A percentile compares a stretch with the other conserved stretches of the same genome.
These are phyloP conservation scores for Cercospora sojina DNA, from an alignment of 2,329 filamentous ascomycete species.

Conservation along the genomic window DNA sequence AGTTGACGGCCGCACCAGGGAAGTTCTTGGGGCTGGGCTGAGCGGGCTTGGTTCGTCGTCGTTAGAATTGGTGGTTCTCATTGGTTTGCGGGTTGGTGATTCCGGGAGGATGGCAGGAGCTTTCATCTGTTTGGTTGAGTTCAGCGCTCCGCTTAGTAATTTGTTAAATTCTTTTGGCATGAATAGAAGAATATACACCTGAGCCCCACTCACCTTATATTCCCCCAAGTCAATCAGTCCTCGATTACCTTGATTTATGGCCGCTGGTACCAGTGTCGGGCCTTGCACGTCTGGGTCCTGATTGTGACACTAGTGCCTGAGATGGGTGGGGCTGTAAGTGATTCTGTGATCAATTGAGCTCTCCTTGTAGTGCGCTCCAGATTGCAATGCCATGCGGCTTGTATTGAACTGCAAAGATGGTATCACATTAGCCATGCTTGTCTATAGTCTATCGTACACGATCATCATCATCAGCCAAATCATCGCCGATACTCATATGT, in stretches of 20 bases:
- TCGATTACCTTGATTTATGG: too few species aligned
- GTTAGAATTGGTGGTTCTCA: too few species aligned
- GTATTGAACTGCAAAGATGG: not conserved
- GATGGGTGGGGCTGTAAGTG: not conserved
- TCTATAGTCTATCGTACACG: constrained; percentile 12
- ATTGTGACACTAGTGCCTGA: not conserved
- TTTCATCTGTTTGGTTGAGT: not conserved
- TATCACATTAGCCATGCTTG: not conserved
- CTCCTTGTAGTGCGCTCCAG: too few species aligned
- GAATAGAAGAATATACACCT: not conserved
- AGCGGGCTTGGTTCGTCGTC: not conserved
- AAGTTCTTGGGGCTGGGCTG: not conserved
- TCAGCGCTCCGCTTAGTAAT: not conserved
- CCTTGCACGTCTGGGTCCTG: not conserved
- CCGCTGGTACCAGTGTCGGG: too few species aligned
- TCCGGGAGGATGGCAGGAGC: not conserved
- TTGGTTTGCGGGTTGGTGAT: not conserved
- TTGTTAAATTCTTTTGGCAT: not conserved
- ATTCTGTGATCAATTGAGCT: not conserved
- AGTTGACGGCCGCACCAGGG: not conserved
- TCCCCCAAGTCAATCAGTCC: too few species aligned
- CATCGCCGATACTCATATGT: constrained; percentile 25
- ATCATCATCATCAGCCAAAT: constrained; percentile 17
- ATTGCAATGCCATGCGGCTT: not conserved
- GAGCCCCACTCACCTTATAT: not conserved